phyloP scores from a whole-genome alignment of 2,329 filamentous ascomycete species.

The Colletotrichum chrysophilum region DNA sequence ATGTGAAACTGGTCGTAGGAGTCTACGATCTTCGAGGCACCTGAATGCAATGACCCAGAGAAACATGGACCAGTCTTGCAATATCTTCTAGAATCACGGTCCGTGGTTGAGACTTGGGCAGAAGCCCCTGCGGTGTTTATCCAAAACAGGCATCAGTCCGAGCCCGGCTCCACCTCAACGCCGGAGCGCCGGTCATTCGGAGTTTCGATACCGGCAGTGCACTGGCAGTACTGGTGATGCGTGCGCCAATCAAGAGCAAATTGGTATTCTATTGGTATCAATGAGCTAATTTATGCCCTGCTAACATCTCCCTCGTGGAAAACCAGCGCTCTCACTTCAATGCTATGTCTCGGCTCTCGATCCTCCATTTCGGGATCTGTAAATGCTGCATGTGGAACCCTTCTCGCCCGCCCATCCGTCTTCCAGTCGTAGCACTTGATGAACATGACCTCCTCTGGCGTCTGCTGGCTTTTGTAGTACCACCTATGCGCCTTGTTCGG shows the following conservation, averaged over 20 bases:
- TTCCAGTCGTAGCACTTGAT: constrained; percentile 67
- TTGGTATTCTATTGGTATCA: neutral
- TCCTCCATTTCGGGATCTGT: neutral
- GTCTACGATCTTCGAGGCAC: neutral
- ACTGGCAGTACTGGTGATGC: neutral
- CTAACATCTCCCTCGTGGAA: neutral
- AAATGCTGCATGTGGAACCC: neutral
- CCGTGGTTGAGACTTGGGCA: neutral
- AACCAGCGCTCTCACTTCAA: neutral
- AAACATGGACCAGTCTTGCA: neutral
- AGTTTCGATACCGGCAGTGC: neutral
- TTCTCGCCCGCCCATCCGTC: neutral
- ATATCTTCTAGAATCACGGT: neutral
- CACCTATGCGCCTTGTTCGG: constrained; percentile 45
- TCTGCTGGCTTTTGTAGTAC: constrained; percentile 58
- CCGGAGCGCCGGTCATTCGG: neutral
- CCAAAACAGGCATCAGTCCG: neutral
- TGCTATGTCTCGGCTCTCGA: neutral
- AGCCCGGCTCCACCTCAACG: neutral
- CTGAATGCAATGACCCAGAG: neutral
- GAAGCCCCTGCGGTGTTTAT: neutral
- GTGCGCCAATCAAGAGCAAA: neutral
- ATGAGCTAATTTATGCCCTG: neutral
- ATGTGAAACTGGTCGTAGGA: neutral
- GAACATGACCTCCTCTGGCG: constrained; percentile 59